Evolutionary conservation across 225 moss, liverwort and hornwort genomes (phyloP).

Genomic region (Polytrichum commune): DNA sequence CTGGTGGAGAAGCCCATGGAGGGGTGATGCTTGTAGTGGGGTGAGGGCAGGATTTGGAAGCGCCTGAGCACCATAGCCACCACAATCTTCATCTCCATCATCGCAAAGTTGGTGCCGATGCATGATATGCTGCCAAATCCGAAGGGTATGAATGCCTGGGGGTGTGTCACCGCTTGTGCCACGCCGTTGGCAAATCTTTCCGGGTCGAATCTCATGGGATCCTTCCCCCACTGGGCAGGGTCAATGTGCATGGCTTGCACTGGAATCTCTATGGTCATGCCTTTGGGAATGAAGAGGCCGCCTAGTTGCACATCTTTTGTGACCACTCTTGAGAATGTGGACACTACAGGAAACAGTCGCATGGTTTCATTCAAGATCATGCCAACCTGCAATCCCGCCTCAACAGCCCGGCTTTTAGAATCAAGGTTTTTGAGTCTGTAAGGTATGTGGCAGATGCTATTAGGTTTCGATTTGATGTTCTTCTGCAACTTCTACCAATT

Average conservation of each 20-base stretch:
- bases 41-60: conserved; percentile 37
- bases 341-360: conserved; percentile 41
- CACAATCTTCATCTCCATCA: conserved; percentile 52
- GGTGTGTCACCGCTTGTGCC: conserved; percentile 28
- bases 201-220: conserved; percentile 44
- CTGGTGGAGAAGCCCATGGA: conserved; percentile 13
- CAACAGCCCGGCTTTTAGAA: too few relatives aligned
- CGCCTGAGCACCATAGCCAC: conserved; percentile 39
- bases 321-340: conserved; percentile 34
- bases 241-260: conserved; percentile 42
- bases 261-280: conserved; percentile 41
- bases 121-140: conserved; percentile 49
- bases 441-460: too few relatives aligned
- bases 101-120: conserved; percentile 48
- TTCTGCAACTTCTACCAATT: too few relatives aligned
- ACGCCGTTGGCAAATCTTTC: conserved; percentile 45
- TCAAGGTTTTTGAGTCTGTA: too few relatives aligned
- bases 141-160: conserved; percentile 54
- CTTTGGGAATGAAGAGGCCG: conserved; percentile 45
- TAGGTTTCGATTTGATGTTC: too few relatives aligned
- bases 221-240: conserved; percentile 54
- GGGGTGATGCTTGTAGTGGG: conserved; percentile 38
- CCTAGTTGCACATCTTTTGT: conserved; percentile 42
- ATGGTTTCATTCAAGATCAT: conserved; percentile 61
- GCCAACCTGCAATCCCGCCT: conserved; percentile 40